Conservation (phyloP, 2,329 filamentous ascomycete genomes). For the Dryadomyces sulphureus region DNA sequence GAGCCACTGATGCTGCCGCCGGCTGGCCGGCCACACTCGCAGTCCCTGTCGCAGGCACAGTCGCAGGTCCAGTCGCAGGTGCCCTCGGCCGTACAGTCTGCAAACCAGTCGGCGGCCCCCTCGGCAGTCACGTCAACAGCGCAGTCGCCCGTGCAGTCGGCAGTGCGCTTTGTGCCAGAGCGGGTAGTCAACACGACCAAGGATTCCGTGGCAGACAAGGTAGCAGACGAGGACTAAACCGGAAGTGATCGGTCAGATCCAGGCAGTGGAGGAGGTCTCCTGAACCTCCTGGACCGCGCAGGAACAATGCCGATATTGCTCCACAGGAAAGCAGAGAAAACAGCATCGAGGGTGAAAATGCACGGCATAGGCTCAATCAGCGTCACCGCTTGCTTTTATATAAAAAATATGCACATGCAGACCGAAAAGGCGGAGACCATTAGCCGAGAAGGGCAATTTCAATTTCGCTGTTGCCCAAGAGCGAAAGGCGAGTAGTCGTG, state of each 20-base stretch:
- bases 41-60: background rate
- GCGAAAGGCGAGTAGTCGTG: too few species aligned
- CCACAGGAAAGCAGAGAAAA: too few species aligned
- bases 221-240: slow-evolving; percentile 34
- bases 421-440: too few species aligned
- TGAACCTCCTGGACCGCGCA: too few species aligned
- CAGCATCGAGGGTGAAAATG: too few species aligned
- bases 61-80: slow-evolving; percentile 2
- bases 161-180: slow-evolving; percentile 24
- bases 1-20: slow-evolving; percentile 15
- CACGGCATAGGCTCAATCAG: too few species aligned
- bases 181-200: slow-evolving; percentile 34
- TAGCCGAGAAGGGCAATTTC: background rate
- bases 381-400: too few species aligned
- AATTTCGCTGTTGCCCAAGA: too few species aligned
- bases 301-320: too few species aligned
- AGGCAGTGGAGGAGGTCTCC: too few species aligned
- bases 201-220: slow-evolving; percentile 36
- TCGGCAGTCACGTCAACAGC: background rate
- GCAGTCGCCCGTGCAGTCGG: slow-evolving; percentile 3
- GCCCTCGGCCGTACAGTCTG: slow-evolving; percentile 6
- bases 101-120: background rate
- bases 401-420: too few species aligned
- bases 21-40: background rate
- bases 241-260: too few species aligned